Evolutionary conservation across 1,284 basidiomycete species (phyloP).

Genomic region (Puccinia hordei): DNA sequence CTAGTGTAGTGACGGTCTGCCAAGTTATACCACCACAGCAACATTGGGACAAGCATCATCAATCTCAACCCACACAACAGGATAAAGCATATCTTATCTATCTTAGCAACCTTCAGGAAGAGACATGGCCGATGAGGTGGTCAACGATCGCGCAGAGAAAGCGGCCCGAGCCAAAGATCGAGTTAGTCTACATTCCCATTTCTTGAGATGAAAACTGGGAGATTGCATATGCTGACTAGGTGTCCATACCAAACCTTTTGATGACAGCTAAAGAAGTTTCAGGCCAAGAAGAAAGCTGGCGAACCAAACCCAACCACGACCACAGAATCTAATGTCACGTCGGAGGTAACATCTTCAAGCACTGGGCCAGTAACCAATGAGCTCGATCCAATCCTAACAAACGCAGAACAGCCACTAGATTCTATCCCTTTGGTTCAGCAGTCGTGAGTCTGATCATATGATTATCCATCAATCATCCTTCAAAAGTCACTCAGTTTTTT

Average conservation of each 20-base stretch:
- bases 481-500: not conserved
- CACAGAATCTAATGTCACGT: not conserved
- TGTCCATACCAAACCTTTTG: not conserved
- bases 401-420: not conserved
- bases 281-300: constrained; percentile 47
- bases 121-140: constrained; percentile 32
- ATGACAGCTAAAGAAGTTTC: constrained; percentile 47
- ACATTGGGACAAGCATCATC: not conserved
- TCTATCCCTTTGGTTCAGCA: not conserved
- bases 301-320: constrained; percentile 1
- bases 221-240: not conserved
- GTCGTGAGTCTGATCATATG: not conserved
- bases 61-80: not conserved
- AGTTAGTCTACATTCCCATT: constrained; percentile 35
- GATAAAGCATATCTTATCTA: not conserved
- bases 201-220: not conserved
- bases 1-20: not conserved
- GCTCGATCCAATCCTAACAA: not conserved
- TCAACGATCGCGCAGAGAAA: constrained; percentile 42
- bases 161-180: constrained; percentile 45
- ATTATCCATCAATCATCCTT: not conserved
- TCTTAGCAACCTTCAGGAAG: not conserved
- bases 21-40: not conserved
- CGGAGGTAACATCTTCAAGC: constrained; percentile 3
- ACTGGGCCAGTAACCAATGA: not conserved